A percentile compares a stretch with the other conserved stretches of the same genome.
These are phyloP conservation scores for Cinnamomum chago DNA, from an alignment of 164 flowering plant genomes.

Conservation along the genomic window DNA sequence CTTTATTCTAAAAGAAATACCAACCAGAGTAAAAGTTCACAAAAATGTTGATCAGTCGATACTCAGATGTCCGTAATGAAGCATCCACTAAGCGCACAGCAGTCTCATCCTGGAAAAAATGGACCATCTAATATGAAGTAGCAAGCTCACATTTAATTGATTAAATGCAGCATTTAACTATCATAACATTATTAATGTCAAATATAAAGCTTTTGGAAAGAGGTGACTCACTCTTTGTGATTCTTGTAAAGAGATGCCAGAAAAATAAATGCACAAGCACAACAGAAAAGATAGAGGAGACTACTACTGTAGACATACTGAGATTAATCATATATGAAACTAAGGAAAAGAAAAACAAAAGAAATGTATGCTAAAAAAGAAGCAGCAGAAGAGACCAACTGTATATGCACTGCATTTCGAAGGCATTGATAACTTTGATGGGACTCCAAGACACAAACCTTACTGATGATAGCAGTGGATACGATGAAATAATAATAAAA, in stretches of 20 bases:
- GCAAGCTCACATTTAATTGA: not conserved
- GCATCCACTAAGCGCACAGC: constrained; percentile 81
- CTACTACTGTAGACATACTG: not conserved
- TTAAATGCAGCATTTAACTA: too few species aligned
- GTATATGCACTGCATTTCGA: too few species aligned
- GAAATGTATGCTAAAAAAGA: not conserved
- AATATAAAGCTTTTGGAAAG: not conserved
- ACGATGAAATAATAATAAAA: too few species aligned
- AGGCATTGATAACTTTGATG: too few species aligned
- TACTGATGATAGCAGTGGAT: too few species aligned
- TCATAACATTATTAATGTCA: not conserved
- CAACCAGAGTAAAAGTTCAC: constrained; percentile 77
- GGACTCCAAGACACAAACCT: too few species aligned
- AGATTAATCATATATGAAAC: not conserved
- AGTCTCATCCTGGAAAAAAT: constrained; percentile 73
- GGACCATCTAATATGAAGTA: not conserved
- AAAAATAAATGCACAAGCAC: too few species aligned
- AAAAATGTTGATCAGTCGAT: constrained; percentile 87
- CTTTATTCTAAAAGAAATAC: not conserved
- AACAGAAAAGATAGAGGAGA: not conserved
- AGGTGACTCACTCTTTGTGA: not conserved
- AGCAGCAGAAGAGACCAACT: too few species aligned
- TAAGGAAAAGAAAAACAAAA: not conserved
- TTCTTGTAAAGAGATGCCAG: not conserved
- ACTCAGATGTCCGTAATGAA: constrained; percentile 65